Conservation (phyloP, 768 basidiomycete species). For the Fibroporia radiculosa region DNA sequence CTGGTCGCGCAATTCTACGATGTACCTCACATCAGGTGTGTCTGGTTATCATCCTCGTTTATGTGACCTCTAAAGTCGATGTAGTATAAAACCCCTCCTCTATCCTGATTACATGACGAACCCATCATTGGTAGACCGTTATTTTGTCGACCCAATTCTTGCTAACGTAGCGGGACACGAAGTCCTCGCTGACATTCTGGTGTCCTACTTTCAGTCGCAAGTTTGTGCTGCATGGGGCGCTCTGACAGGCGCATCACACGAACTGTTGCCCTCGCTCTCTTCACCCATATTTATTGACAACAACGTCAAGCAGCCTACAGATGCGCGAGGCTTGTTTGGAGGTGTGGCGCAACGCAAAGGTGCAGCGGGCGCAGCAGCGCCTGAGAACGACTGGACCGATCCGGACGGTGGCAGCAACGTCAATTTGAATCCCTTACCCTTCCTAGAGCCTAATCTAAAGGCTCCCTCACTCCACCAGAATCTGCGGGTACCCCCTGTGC, state of each 20-base stretch:
- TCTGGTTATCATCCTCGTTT: background rate
- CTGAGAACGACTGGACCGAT: conserved; percentile 21
- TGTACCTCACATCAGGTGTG: conserved; percentile 78
- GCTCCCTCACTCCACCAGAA: conserved; percentile 20
- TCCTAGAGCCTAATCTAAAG: conserved; percentile 12
- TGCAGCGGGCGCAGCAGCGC: conserved; percentile 31
- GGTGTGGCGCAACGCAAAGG: conserved; percentile 82
- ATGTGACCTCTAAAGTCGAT: background rate
- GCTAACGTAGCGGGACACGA: conserved; percentile 77
- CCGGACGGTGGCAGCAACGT: conserved; percentile 7
- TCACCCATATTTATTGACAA: conserved; percentile 23
- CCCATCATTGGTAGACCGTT: conserved; percentile 56
- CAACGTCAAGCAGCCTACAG: conserved; percentile 31
- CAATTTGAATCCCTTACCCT: conserved; percentile 6
- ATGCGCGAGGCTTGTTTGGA: conserved; percentile 67
- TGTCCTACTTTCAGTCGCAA: conserved; percentile 85
- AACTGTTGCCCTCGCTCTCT: conserved; percentile 41
- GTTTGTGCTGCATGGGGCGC: conserved; percentile 82
- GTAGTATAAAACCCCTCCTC: conserved; percentile 72
- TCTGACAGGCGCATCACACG: conserved; percentile 57
- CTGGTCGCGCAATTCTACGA: conserved; percentile 97
- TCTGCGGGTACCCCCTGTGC: conserved; percentile 57
- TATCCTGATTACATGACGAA: conserved; percentile 78
- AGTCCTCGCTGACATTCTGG: conserved; percentile 83
- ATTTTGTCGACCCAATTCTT: conserved; percentile 79